Evolutionary conservation across 352 stramenopile genomes (phyloP).

Genomic region (Globisporangium ultimum): DNA sequence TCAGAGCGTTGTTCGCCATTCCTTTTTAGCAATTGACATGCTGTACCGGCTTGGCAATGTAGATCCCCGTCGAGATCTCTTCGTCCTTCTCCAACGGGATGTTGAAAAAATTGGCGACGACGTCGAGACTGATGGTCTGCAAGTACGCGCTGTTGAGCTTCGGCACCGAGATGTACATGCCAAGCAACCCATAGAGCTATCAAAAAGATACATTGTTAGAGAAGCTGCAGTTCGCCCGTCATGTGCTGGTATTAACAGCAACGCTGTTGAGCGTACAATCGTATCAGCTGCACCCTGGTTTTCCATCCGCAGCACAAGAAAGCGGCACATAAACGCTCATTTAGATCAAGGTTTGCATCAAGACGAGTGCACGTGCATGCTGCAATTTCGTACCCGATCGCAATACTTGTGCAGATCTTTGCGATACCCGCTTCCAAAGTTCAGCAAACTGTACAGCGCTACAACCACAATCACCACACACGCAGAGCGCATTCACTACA

Average conservation of each 20-base stretch:
- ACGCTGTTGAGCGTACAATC: conserved; percentile 35
- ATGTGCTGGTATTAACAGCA: background rate
- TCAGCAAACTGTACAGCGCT: conserved; percentile 70
- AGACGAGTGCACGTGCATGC: background rate
- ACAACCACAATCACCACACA: background rate
- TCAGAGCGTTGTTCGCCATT: too few species aligned
- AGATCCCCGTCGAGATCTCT: conserved; percentile 69
- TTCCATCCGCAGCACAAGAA: background rate
- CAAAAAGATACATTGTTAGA: background rate
- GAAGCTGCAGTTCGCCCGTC: background rate
- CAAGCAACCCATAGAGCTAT: conserved; percentile 77
- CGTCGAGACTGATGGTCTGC: conserved; percentile 54
- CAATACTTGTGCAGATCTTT: conserved; percentile 76
- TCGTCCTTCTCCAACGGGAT: conserved; percentile 72
- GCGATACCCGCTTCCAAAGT: conserved; percentile 79
- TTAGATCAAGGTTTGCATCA: background rate
- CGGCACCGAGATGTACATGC: conserved; percentile 82
- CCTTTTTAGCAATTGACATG: too few species aligned
- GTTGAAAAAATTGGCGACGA: conserved; percentile 69
- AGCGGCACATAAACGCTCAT: background rate
- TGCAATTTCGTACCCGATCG: conserved; percentile 32
- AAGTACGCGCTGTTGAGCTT: conserved; percentile 61
- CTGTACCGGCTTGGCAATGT: conserved; percentile 74
- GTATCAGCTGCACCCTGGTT: conserved; percentile 64
- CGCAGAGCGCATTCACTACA: too few species aligned